Evolutionary conservation across 306 rosid species (phyloP).

Genomic region (Citrullus mucosospermus): DNA sequence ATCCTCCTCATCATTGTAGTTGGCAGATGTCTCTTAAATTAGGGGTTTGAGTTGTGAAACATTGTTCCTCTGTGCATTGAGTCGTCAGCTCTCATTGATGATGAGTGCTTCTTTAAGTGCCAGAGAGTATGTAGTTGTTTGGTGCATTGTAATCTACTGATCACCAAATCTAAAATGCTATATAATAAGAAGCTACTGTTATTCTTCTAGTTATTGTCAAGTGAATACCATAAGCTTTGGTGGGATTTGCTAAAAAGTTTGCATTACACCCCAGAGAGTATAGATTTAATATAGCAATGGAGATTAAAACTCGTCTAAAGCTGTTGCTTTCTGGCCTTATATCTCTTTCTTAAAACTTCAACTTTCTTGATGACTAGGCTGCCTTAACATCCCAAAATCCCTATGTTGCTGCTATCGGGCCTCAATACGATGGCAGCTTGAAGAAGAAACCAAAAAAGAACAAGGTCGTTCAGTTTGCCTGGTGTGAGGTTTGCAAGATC

Average conservation of each 20-base stretch:
- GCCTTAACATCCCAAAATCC: slow-evolving; percentile 24
- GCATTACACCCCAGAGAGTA: background rate
- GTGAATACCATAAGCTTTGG: background rate
- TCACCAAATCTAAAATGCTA: background rate
- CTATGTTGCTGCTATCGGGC: slow-evolving; percentile 25
- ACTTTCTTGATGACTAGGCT: slow-evolving; percentile 23
- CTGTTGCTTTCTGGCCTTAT: background rate
- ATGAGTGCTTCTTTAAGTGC: background rate
- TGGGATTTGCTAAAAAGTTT: background rate
- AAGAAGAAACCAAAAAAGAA: slow-evolving; percentile 27
- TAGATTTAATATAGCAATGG: background rate
- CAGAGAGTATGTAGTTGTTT: background rate
- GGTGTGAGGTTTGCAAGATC: slow-evolving; percentile 61
- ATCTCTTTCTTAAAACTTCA: background rate
- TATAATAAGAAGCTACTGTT: background rate
- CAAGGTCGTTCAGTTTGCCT: slow-evolving; percentile 33
- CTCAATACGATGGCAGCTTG: slow-evolving; percentile 18
- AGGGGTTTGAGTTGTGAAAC: background rate
- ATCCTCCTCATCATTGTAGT: background rate
- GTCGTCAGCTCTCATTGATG: background rate
- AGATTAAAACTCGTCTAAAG: background rate
- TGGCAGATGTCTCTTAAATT: background rate
- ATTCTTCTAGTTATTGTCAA: background rate
- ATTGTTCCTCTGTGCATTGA: background rate
- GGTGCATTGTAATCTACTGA: background rate